Percentiles rank a stretch among this genome's conserved stretches.
Conservation (phyloP, 1,284 basidiomycete genomes). For the Afroboletus lepidellus region DNA sequence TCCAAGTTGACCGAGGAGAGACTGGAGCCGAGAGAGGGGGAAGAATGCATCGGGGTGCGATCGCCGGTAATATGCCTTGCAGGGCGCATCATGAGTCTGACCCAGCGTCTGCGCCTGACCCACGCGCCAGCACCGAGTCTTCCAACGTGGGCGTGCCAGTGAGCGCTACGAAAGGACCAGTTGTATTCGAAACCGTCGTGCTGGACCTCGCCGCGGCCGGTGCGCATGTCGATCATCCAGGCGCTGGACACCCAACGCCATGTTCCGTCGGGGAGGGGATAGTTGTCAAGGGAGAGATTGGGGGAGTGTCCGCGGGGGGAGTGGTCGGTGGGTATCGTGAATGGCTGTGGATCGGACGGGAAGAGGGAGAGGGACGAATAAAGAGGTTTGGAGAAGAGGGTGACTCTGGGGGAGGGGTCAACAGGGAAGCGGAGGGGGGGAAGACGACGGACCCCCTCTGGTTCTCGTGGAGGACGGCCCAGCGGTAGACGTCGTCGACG, state of each 20-base stretch:
- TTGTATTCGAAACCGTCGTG: slow-evolving; percentile 85
- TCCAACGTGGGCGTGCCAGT: slow-evolving; percentile 65
- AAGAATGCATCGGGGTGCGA: not conserved
- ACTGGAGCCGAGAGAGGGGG: slow-evolving; percentile 13
- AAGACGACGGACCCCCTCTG: slow-evolving; percentile 63
- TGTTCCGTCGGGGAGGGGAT: slow-evolving; percentile 75
- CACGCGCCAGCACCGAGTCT: slow-evolving; percentile 60
- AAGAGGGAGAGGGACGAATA: slow-evolving; percentile 71
- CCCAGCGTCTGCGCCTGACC: slow-evolving; percentile 74
- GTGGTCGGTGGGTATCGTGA: slow-evolving; percentile 56
- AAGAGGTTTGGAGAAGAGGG: slow-evolving; percentile 68
- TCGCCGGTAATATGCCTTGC: slow-evolving; percentile 26
- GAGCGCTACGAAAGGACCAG: slow-evolving; percentile 61
- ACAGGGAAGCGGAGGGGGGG: not conserved
- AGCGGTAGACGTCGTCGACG: slow-evolving; percentile 57
- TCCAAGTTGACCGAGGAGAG: slow-evolving; percentile 23
- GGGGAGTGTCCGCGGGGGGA: slow-evolving; percentile 45
- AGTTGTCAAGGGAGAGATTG: slow-evolving; percentile 56
- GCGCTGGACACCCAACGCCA: slow-evolving; percentile 77
- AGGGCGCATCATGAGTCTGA: slow-evolving; percentile 76
- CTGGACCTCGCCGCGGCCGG: slow-evolving; percentile 67
- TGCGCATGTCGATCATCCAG: slow-evolving; percentile 87
- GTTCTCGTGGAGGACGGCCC: slow-evolving; percentile 77
- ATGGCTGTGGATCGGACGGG: slow-evolving; percentile 72
- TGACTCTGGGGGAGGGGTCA: slow-evolving; percentile 47